Percentiles rank a stretch among this genome's conserved stretches.
Evolutionary conservation across 352 stramenopile genomes (phyloP).

Genomic region (Phytophthora sojae): DNA sequence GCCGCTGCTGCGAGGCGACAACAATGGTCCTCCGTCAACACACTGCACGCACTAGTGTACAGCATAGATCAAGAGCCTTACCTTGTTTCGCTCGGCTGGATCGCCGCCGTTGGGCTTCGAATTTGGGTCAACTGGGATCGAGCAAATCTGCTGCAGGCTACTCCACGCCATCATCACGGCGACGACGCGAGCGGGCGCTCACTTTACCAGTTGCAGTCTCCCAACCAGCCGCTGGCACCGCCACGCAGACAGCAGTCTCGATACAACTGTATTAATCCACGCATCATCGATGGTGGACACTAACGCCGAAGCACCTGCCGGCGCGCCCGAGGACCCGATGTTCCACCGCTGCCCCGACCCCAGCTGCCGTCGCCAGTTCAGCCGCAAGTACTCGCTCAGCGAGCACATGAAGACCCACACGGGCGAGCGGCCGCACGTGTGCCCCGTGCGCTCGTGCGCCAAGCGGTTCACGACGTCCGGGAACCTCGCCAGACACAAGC

Average conservation of each 20-base stretch:
- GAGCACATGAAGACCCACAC: conserved; percentile 70
- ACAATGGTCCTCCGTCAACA: conserved; percentile 5
- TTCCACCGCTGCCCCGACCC: conserved; percentile 38
- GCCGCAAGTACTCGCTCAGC: conserved; percentile 56
- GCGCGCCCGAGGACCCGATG: conserved; percentile 14
- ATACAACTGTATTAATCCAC: conserved; percentile 7
- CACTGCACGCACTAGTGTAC: neutral
- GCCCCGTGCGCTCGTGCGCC: conserved; percentile 43
- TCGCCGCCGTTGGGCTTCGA: conserved; percentile 10
- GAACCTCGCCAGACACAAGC: conserved; percentile 64
- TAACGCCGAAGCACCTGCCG: neutral
- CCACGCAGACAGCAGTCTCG: neutral
- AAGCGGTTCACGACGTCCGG: conserved; percentile 68
- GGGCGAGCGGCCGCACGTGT: conserved; percentile 60
- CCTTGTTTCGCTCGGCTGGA: neutral
- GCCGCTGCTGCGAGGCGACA: conserved; percentile 19
- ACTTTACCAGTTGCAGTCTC: conserved; percentile 31
- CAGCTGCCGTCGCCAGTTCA: conserved; percentile 43
- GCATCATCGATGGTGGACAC: conserved; percentile 28
- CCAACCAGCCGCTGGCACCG: neutral
- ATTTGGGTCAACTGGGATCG: conserved; percentile 15
- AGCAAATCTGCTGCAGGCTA: conserved; percentile 22
- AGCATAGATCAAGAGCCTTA: neutral
- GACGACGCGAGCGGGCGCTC: neutral
- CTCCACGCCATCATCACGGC: conserved; percentile 19